phyloP scores from a whole-genome alignment of 2,329 filamentous ascomycete genomes.

The Exserohilum rostratum region DNA sequence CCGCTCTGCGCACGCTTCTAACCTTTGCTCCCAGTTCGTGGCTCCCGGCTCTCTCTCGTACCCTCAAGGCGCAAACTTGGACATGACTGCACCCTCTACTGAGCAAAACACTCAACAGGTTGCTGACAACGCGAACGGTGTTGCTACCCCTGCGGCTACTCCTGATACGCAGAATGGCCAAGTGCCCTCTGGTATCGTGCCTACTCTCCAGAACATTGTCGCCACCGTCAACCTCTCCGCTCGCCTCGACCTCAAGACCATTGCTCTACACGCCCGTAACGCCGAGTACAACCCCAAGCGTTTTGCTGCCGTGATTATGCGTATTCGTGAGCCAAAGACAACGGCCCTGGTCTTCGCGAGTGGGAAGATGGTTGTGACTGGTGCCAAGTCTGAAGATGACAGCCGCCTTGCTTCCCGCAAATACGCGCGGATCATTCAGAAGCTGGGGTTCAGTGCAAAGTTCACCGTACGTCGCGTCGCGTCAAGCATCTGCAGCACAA shows the following conservation, averaged over 20 bases:
- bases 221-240: conserved; percentile 99
- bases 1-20: conserved; percentile 24
- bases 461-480: conserved; percentile 66
- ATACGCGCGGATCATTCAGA: conserved; percentile 99
- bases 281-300: conserved; percentile 99
- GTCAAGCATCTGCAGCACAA: conserved; percentile 13
- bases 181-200: conserved; percentile 70
- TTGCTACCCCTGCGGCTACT: conserved; percentile 89
- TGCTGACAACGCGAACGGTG: conserved; percentile 65
- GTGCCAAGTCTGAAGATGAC: conserved; percentile 97
- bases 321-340: conserved; percentile 98
- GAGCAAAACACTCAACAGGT: conserved; percentile 68
- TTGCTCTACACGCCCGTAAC: conserved; percentile 96
- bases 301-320: conserved; percentile 99
- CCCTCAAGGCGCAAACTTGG: conserved; percentile 74
- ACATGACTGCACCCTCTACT: conserved; percentile 79
- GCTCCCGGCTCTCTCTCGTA: conserved; percentile 91
- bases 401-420: conserved; percentile 96
- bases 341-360: conserved; percentile 97
- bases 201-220: conserved; percentile 75
- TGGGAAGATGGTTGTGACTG: conserved; percentile 99
- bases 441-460: conserved; percentile 98
- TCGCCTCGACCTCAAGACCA: conserved; percentile 97
- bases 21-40: conserved; percentile 62
- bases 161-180: conserved; percentile 73